Percentiles rank a stretch among this genome's conserved stretches.
Evolutionary conservation across 768 basidiomycete species (phyloP).

Genomic region (Amanita phalloides): DNA sequence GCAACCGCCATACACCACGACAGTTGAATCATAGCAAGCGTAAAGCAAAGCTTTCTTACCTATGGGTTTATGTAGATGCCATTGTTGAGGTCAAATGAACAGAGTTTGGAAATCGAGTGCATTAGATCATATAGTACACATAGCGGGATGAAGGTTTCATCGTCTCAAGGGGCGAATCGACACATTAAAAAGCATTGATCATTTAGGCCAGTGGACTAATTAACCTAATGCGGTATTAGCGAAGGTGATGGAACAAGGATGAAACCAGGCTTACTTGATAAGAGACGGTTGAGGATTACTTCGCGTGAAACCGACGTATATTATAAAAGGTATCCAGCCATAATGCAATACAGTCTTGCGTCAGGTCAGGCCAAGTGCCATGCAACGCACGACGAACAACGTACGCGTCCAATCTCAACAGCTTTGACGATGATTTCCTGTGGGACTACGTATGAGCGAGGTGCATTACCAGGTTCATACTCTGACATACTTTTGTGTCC

Average conservation of each 20-base stretch:
- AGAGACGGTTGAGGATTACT: constrained; percentile 92
- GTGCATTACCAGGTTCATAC: neutral
- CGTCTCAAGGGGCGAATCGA: neutral
- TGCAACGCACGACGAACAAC: constrained; percentile 15
- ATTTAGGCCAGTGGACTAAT: constrained; percentile 85
- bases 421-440: constrained; percentile 79
- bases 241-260: neutral
- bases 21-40: constrained; percentile 6
- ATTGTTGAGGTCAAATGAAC: neutral
- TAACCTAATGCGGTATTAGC: constrained; percentile 38
- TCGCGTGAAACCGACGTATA: constrained; percentile 88
- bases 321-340: constrained; percentile 93
- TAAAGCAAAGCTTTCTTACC: neutral
- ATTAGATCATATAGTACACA: constrained; percentile 6
- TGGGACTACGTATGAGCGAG: neutral
- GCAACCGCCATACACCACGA: constrained; percentile 5
- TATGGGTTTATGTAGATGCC: neutral
- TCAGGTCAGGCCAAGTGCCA: neutral
- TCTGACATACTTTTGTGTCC: constrained; percentile 68
- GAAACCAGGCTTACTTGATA: constrained; percentile 67
- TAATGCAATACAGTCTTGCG: constrained; percentile 82
- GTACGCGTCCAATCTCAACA: constrained; percentile 73
- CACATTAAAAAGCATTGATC: constrained; percentile 11
- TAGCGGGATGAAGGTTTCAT: neutral
- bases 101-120: neutral